A percentile compares a stretch with the other conserved stretches of the same genome.
Evolutionary conservation across 2,329 filamentous ascomycete species (phyloP).

Genomic region (Fusarium anthophilum): DNA sequence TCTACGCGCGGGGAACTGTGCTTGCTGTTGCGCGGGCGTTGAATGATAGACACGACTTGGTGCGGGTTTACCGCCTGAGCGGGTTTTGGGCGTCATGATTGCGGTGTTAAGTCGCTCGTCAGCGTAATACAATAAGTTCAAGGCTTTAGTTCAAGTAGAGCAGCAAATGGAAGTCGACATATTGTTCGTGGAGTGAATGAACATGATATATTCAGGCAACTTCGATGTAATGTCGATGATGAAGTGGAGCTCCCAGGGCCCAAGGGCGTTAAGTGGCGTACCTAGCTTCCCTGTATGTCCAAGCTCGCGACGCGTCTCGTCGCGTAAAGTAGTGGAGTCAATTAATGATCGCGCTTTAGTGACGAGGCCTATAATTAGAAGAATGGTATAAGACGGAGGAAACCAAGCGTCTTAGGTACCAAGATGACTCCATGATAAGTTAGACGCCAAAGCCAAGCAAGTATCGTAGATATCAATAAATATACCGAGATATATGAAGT

Average conservation of each 20-base stretch:
- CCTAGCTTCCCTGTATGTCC: slow-evolving; percentile 1
- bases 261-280: slow-evolving; percentile 33
- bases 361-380: slow-evolving; percentile 6
- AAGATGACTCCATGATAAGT: neutral
- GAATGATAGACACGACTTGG: slow-evolving; percentile 52
- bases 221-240: slow-evolving; percentile 17
- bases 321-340: slow-evolving; percentile 33
- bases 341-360: neutral
- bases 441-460: neutral
- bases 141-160: neutral
- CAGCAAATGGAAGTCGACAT: slow-evolving; percentile 8
- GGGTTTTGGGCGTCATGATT: slow-evolving; percentile 51
- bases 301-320: slow-evolving; percentile 34
- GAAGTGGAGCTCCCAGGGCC: slow-evolving; percentile 25
- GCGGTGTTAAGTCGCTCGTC: neutral
- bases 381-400: neutral
- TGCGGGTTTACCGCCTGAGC: slow-evolving; percentile 50
- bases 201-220: slow-evolving; percentile 3
- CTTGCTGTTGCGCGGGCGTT: slow-evolving; percentile 50
- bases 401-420: neutral
- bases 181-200: neutral
- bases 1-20: slow-evolving; percentile 50
- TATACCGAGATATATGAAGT: slow-evolving; percentile 25
- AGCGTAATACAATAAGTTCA: neutral
- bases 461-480: neutral